Evolutionary conservation across 1,284 basidiomycete genomes (phyloP).

Genomic region (Ceratobasidium sp.): DNA sequence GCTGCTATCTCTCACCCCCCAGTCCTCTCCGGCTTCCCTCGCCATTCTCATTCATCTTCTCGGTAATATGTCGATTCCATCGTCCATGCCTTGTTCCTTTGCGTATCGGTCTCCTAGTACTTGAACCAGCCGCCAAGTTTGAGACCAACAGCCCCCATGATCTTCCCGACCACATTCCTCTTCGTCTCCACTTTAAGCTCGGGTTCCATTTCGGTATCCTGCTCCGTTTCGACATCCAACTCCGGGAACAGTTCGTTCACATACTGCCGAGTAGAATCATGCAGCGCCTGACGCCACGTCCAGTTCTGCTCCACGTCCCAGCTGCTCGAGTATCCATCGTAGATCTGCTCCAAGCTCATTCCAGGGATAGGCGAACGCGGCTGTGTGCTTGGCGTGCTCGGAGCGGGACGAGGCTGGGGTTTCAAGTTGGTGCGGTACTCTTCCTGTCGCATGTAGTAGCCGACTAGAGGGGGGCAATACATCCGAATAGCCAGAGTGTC

Average conservation of each 20-base stretch:
- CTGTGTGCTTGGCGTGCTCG: background rate
- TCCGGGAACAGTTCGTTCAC: background rate
- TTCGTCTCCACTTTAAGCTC: background rate
- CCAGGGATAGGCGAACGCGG: conserved; percentile 1
- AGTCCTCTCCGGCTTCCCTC: background rate
- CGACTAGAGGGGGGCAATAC: background rate
- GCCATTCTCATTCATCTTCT: background rate
- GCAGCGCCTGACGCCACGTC: background rate
- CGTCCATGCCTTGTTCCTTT: background rate
- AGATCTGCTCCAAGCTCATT: conserved; percentile 1
- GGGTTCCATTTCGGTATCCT: background rate
- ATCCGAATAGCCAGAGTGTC: background rate
- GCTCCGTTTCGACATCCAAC: background rate
- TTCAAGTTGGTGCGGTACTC: background rate
- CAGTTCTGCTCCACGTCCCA: conserved; percentile 4
- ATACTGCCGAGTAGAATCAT: background rate
- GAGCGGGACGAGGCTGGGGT: background rate
- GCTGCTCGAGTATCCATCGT: conserved; percentile 1
- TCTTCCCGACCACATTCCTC: background rate
- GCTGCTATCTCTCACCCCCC: background rate
- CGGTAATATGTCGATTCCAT: background rate
- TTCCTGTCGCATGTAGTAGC: conserved; percentile 13
- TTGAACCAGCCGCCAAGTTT: background rate
- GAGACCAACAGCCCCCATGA: background rate
- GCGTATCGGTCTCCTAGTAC: background rate